phyloP scores from a whole-genome alignment of 179 eudicot species.

The Amaranthus tricolor region DNA sequence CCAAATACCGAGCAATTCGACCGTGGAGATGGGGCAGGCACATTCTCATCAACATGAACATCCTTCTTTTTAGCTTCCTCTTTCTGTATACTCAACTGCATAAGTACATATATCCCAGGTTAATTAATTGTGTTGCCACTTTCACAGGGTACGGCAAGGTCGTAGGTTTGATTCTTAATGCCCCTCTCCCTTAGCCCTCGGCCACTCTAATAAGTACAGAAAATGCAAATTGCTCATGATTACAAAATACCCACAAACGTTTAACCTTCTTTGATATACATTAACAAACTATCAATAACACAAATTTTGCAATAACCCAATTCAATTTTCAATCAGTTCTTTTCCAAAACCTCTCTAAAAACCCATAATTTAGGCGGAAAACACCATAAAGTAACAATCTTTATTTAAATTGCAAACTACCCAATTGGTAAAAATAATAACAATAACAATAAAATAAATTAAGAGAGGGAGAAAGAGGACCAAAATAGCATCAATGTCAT shows the following conservation, averaged over 20 bases:
- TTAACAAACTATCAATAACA: not conserved
- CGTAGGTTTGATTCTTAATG: too few species aligned
- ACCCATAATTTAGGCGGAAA: not conserved
- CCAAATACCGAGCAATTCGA: conserved; percentile 81
- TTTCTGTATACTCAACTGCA: conserved; percentile 83
- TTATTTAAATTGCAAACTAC: not conserved
- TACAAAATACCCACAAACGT: not conserved
- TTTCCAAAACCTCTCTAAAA: not conserved
- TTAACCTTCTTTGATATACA: not conserved
- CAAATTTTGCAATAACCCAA: conserved; percentile 5
- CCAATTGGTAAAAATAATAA: not conserved
- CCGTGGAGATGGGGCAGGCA: conserved; percentile 83
- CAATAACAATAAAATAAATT: not conserved
- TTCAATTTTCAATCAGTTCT: not conserved
- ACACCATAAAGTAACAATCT: not conserved
- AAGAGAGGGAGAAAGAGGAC: conserved; percentile 31
- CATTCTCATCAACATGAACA: conserved; percentile 85
- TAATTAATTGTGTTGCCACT: not conserved
- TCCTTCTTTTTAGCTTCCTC: conserved; percentile 99
- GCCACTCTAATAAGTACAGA: not conserved
- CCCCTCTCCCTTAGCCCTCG: too few species aligned
- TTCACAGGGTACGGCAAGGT: too few species aligned
- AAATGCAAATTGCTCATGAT: not conserved
- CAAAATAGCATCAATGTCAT: conserved; percentile 96
- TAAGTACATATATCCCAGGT: conserved; percentile 12